phyloP scores from a whole-genome alignment of 139 green algal species.

The Tetradesmus obliquus region DNA sequence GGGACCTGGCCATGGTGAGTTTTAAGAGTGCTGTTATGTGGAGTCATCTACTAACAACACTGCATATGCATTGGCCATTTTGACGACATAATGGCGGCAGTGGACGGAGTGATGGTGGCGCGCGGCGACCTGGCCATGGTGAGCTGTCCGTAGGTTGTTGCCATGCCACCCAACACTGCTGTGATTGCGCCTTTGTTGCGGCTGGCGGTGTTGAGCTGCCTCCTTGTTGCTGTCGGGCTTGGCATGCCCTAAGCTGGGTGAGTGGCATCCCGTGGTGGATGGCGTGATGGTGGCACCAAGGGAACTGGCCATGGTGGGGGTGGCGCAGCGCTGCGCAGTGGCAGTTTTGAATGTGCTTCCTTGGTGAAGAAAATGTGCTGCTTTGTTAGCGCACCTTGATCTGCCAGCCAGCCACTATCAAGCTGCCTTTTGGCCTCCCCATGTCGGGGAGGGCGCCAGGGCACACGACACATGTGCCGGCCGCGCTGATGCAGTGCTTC shows the following conservation, averaged over 20 bases:
- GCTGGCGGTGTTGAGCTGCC: background rate
- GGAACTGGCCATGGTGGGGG: no score
- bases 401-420: no score
- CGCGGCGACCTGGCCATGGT: conserved; percentile 82
- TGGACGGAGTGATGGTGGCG: conserved; percentile 84
- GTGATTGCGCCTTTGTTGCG: background rate
- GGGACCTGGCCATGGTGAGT: conserved; percentile 81
- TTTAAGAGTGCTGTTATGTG: background rate
- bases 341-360: no score
- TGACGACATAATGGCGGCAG: conserved; percentile 67
- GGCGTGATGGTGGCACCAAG: no score
- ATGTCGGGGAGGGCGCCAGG: no score
- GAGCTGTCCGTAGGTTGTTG: conserved; percentile 12
- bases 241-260: no score
- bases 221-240: no score
- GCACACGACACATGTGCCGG: background rate
- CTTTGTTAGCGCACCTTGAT: no score
- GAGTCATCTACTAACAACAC: background rate
- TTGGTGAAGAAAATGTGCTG: no score
- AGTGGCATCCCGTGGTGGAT: no score
- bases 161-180: background rate
- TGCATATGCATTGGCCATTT: conserved; percentile 47
- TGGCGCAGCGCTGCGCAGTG: no score
- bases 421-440: no score
- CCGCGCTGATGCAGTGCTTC: background rate